Evolutionary conservation across 352 stramenopile genomes (phyloP), one percentile per base, ranked within the genome.

Genomic region (Globisporangium mamillatum): DNA sequence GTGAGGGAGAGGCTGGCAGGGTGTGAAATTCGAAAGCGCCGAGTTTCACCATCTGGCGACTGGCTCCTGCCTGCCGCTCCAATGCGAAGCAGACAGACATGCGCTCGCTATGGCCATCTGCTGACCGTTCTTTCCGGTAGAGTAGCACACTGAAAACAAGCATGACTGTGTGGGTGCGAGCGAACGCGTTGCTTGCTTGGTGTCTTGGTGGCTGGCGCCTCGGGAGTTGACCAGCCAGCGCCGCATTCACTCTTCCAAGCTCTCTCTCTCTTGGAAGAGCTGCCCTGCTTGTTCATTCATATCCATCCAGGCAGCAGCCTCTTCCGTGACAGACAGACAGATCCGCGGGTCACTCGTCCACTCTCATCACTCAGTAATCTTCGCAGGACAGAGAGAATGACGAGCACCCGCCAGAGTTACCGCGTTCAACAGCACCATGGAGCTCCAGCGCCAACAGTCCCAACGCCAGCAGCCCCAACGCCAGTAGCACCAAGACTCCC

Each of bases 401-500:
- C 48, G 48, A 55, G 20, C n/a, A 25, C 7, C 9, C 48, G 48
- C 48, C 48, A 55, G n/a, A 55, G 48, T 20, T 25, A 55, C n/a
- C 48, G n/a, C 7, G 48, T 55, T 2, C 48, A 55, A 7, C 46
- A 54, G 8, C 48, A 55, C 0, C 48, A 27, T 55, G 48, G 48
- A 55, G 48, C 48, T 12, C 48, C 48, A 55, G 48, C 48, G 14
- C 41, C 60, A 64, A 7, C 41, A 56, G 24, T 41, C 9, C 32
- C 32, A 36, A 36, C 32, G 16, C 41, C 60, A 64, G 16, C 38
- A 56, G 24, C 59, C 9, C 32, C 32, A 38, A 38, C 32, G 10
- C 12, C 18, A 54, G 38, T 20, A 14, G 27, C 25, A 4, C 12
- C 60, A 29, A 44, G 48, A 27, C 66, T 86, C 10, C 69, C 68